Evolutionary conservation across 2,329 filamentous ascomycete species (phyloP), one percentile per base, ranked within the genome.

Genomic region (Dichotomopilus funicola): DNA sequence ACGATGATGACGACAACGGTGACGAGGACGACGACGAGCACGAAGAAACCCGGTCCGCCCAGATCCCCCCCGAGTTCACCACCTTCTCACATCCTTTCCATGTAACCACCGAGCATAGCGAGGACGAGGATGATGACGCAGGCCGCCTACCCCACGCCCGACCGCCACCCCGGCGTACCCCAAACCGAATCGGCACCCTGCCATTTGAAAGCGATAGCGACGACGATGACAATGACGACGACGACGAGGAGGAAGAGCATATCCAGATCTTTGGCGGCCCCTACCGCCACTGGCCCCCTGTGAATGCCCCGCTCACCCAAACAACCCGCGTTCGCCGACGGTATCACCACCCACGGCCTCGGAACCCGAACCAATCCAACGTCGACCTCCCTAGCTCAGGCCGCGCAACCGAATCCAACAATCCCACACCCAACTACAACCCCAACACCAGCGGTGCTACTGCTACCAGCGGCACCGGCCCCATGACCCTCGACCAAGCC

Each of bases 81-180:
- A 65, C 68, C 31, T 68, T 74, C 40, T 69, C 74, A 8, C 73
- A 76, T 4, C 74, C 77, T 11, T 82, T 82, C 60, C 73, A 73
- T 53, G 75, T 84, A 40, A 81, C 77, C 10, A 83, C 77, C 6
- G 81, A 83, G 61, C 84, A 78, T 62, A 82, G 78, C 66, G 82
- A 84, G 46, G 80, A 82, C 6, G 81, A 85, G 55, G 74, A 73
- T 27, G 79, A 77, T 5, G 79, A 77, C 6, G 68, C 69, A 1
- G 65, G 65, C 55, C 65, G 59, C 45, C 58, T 47, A 53, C 10
- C 19, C 41, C 37, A 37, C 42, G 9, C 40, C 2, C 64, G 71
- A 42, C 45, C 59, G 1, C 47, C 49, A 3, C 53, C 46, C 31
- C 72, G 73, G 60, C 73, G 73, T 31, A 66, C 76, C 8, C 75